A percentile compares a stretch with the other conserved stretches of the same genome.
These are phyloP conservation scores for Monosporozyma siamensis DNA, from an alignment of 805 yeast species.

Conservation along the genomic window DNA sequence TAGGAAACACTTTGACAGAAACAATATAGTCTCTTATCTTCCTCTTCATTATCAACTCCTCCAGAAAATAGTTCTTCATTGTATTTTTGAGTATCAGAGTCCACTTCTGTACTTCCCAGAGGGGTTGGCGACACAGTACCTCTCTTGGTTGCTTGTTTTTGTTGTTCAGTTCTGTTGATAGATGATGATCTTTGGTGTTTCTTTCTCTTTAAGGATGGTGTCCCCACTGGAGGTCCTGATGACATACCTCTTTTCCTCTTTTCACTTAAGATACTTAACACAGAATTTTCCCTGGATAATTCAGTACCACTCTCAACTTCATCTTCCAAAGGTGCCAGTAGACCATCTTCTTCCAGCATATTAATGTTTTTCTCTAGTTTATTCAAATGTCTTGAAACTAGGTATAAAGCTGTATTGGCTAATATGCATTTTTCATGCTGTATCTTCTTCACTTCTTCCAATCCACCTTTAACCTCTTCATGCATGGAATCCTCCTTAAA, in stretches of 20 bases:
- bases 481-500: constrained; percentile 69
- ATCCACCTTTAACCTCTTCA: constrained; percentile 59
- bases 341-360: constrained; percentile 71
- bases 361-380: constrained; percentile 68
- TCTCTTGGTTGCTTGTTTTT: neutral
- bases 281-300: constrained; percentile 26
- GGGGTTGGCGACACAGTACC: constrained; percentile 1
- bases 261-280: constrained; percentile 14
- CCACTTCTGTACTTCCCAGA: neutral
- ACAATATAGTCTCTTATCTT: constrained; percentile 69
- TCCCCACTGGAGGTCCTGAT: constrained; percentile 7
- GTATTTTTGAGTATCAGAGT: constrained; percentile 3
- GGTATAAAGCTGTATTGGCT: constrained; percentile 75
- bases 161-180: constrained; percentile 2
- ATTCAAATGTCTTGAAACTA: constrained; percentile 64
- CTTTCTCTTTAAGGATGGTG: constrained; percentile 16
- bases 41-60: constrained; percentile 35
- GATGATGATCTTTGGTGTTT: constrained; percentile 13
- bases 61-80: constrained; percentile 31
- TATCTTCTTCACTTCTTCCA: constrained; percentile 45
- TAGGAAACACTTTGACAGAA: constrained; percentile 89
- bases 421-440: constrained; percentile 73
- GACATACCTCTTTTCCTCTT: constrained; percentile 17
- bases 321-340: constrained; percentile 48
- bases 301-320: constrained; percentile 27